These are phyloP conservation scores for Ustilago sp. DNA, from an alignment of 1,284 basidiomycete species.

Conservation along the genomic window DNA sequence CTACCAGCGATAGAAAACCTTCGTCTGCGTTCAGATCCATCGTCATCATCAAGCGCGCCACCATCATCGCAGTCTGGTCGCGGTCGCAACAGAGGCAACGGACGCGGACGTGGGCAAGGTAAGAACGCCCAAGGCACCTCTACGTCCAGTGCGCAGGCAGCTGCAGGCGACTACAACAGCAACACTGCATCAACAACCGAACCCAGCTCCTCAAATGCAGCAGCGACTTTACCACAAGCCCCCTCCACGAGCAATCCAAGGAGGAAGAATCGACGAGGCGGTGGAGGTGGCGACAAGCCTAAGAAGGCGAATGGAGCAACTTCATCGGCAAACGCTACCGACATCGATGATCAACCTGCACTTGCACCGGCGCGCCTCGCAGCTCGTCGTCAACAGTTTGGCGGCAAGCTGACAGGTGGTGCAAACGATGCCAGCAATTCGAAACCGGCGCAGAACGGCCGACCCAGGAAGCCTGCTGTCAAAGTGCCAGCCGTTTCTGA, in stretches of 20 bases:
- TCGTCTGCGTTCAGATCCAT: conserved; percentile 12
- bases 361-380: conserved; percentile 21
- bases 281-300: conserved; percentile 18
- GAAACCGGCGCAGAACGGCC: conserved; percentile 21
- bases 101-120: conserved; percentile 25
- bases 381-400: conserved; percentile 51
- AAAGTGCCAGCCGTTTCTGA: conserved; percentile 30
- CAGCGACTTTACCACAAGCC: not conserved
- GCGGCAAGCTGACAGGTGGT: conserved; percentile 48
- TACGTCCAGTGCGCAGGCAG: not conserved
- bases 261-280: conserved; percentile 7
- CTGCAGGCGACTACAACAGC: not conserved
- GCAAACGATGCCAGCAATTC: conserved; percentile 4
- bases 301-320: conserved; percentile 10
- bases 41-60: conserved; percentile 18
- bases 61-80: conserved; percentile 19
- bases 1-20: conserved; percentile 26
- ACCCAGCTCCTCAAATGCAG: not conserved
- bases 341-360: not conserved
- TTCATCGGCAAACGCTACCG: not conserved
- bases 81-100: conserved; percentile 18
- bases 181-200: not conserved
- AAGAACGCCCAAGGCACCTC: conserved; percentile 15
- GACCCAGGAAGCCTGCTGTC: conserved; percentile 34
- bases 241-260: conserved; percentile 5